These are phyloP conservation scores for Fusarium burgessii DNA, from an alignment of 2,329 filamentous ascomycete genomes.

Conservation along the genomic window DNA sequence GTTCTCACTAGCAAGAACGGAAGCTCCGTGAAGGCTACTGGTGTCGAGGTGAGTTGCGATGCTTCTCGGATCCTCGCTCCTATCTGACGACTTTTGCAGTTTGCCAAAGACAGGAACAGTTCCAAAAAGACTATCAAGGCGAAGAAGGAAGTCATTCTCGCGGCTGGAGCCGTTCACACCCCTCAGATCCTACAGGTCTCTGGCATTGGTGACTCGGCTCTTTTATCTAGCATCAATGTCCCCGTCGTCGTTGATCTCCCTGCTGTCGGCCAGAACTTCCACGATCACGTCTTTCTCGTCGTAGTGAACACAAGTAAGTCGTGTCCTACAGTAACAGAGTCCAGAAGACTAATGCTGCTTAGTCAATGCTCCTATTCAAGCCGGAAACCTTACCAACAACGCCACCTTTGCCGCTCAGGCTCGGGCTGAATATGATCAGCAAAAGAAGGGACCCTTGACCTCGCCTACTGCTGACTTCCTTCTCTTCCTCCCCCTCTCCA, in stretches of 20 bases:
- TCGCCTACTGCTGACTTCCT: constrained; percentile 34
- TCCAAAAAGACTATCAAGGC: constrained; percentile 13
- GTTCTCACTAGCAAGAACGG: constrained; percentile 27
- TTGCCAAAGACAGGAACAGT: constrained; percentile 4
- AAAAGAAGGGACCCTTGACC: constrained; percentile 27
- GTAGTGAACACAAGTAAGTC: constrained; percentile 17
- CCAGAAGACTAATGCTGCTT: neutral
- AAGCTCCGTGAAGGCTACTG: constrained; percentile 15
- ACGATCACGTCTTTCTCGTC: constrained; percentile 51
- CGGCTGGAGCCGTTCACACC: constrained; percentile 56
- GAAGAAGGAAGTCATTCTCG: constrained; percentile 56
- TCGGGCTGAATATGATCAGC: constrained; percentile 10
- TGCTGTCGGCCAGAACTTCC: constrained; percentile 62
- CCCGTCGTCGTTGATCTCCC: constrained; percentile 57
- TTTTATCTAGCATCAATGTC: constrained; percentile 56
- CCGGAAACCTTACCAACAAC: constrained; percentile 26
- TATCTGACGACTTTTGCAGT: neutral
- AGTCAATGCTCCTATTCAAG: constrained; percentile 32
- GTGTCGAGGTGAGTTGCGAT: constrained; percentile 29
- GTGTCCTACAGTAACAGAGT: accelerated
- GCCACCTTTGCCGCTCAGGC: constrained; percentile 33
- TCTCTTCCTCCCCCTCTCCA: constrained; percentile 29
- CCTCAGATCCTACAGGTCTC: constrained; percentile 62
- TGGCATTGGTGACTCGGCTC: constrained; percentile 57
- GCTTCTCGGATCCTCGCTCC: accelerated